Evolutionary conservation across 345 rosid genomes (phyloP).

Genomic region (Balakata baccata): DNA sequence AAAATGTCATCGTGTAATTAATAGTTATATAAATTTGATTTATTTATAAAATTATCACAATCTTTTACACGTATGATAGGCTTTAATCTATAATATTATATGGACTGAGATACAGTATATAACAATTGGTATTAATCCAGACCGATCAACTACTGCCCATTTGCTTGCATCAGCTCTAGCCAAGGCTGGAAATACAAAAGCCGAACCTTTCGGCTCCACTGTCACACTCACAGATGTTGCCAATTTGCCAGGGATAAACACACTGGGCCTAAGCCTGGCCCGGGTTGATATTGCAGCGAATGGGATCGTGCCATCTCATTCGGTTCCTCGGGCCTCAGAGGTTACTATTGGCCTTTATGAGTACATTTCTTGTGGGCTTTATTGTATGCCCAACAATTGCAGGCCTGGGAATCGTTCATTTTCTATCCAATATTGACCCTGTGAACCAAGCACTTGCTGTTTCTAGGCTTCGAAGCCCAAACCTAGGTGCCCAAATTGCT

Average conservation of each 20-base stretch:
- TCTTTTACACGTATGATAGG: no score
- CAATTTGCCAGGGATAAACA: slow-evolving; percentile 68
- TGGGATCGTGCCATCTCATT: slow-evolving; percentile 56
- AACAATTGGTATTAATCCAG: slow-evolving; percentile 60
- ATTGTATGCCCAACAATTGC: slow-evolving; percentile 51
- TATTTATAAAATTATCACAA: no score
- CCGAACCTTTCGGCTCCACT: slow-evolving; percentile 48
- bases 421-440: slow-evolving; percentile 46
- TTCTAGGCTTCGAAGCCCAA: slow-evolving; percentile 66
- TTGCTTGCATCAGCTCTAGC: slow-evolving; percentile 61
- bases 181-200: slow-evolving; percentile 40
- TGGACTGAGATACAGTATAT: no score
- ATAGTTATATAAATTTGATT: no score
- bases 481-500: slow-evolving; percentile 61
- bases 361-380: slow-evolving; percentile 57
- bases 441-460: slow-evolving; percentile 46
- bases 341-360: slow-evolving; percentile 61
- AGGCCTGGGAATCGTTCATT: slow-evolving; percentile 65
- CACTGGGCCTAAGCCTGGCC: slow-evolving; percentile 72
- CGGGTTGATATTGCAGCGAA: slow-evolving; percentile 41
- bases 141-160: slow-evolving; percentile 29
- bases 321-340: slow-evolving; percentile 76
- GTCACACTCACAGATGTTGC: slow-evolving; percentile 46
- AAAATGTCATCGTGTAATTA: no score
- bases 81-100: no score